Evolutionary conservation across 2,329 filamentous ascomycete genomes (phyloP).

Genomic region (Pseudocercospora fuligena): DNA sequence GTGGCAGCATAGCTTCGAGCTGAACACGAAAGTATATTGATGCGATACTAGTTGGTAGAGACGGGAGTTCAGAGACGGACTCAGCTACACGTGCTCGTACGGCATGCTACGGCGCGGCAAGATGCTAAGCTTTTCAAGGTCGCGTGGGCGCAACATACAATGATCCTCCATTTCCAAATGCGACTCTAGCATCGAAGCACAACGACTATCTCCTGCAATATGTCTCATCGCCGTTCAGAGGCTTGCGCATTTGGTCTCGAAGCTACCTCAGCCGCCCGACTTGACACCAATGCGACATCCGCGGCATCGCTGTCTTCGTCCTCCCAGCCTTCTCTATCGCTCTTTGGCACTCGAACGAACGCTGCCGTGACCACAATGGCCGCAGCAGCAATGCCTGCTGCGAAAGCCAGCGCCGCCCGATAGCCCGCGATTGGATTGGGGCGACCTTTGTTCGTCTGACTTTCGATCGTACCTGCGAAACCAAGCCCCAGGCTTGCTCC

Average conservation of each 20-base stretch:
- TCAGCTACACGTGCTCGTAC: too few relatives aligned
- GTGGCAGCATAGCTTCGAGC: slow-evolving; percentile 5
- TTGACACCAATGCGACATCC: background rate
- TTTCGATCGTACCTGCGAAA: slow-evolving; percentile 56
- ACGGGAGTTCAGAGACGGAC: too few relatives aligned
- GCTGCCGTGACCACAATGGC: background rate
- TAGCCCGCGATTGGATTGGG: background rate
- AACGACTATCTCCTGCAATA: background rate
- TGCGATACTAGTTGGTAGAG: background rate
- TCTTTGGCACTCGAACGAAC: slow-evolving; percentile 4
- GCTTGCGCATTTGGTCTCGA: background rate
- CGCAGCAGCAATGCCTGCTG: background rate
- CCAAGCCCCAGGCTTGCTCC: slow-evolving; percentile 68
- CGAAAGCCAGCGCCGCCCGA: background rate
- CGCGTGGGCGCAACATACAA: too few relatives aligned
- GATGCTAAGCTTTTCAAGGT: too few relatives aligned
- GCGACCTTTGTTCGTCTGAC: background rate
- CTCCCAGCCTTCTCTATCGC: slow-evolving; percentile 7
- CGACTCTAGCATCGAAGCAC: background rate
- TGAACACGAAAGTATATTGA: background rate
- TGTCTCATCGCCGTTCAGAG: background rate
- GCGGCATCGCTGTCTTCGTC: slow-evolving; percentile 1
- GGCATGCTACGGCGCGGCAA: too few relatives aligned
- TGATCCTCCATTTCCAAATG: background rate
- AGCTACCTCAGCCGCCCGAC: background rate